Conservation (phyloP, 495 filamentous ascomycete species). For the Neurospora sp. region DNA sequence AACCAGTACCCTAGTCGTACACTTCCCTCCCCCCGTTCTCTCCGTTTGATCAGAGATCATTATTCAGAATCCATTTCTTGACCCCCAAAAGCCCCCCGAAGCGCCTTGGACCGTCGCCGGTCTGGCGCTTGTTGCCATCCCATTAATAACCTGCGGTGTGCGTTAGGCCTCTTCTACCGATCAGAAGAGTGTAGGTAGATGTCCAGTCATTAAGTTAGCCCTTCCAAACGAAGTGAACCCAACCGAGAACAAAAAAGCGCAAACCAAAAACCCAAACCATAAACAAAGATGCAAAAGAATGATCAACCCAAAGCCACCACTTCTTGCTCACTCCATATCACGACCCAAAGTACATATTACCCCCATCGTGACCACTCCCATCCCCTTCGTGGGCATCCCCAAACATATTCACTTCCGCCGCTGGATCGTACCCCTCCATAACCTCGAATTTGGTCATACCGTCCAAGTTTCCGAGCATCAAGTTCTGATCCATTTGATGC, state of each 20-base stretch:
- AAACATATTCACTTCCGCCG: conserved; percentile 18
- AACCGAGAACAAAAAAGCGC: not conserved
- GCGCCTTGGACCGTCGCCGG: not conserved
- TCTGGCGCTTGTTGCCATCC: not conserved
- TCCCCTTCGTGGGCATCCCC: conserved; percentile 11
- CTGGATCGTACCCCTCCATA: conserved; percentile 9
- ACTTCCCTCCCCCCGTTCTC: not conserved
- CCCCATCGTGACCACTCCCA: not conserved
- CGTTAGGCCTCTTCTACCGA: not conserved
- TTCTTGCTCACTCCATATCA: conserved; percentile 6
- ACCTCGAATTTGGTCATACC: not conserved
- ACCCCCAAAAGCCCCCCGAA: too few relatives aligned
- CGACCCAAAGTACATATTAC: conserved; percentile 25
- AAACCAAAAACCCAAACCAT: not conserved
- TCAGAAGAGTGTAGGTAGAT: not conserved
- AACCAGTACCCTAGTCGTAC: not conserved
- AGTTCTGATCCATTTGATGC: not conserved
- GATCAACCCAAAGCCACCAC: conserved; percentile 4
- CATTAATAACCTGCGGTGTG: not conserved
- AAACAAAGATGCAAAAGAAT: not conserved
- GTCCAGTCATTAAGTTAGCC: conserved; percentile 12
- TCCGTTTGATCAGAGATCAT: not conserved
- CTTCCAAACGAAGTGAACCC: not conserved
- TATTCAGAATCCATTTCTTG: not conserved
- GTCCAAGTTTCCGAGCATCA: conserved; percentile 8